Conservation (phyloP, 805 yeast genomes). For the Zygosaccharomyces siamensis region DNA sequence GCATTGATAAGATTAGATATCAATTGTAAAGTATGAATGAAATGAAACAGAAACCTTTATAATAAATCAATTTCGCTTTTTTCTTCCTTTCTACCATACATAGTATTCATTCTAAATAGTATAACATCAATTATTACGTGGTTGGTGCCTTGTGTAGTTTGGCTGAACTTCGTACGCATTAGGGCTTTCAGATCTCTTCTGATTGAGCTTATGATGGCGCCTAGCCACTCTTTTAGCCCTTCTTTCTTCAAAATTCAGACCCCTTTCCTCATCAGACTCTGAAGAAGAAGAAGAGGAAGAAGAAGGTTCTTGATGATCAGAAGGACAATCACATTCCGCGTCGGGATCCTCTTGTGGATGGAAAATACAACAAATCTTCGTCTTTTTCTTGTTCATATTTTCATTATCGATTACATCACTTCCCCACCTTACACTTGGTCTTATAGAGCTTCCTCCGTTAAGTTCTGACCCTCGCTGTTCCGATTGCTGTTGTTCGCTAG, state of each 20-base stretch:
- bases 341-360: slow-evolving; percentile 68
- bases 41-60: neutral
- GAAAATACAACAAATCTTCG: slow-evolving; percentile 85
- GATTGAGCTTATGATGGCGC: slow-evolving; percentile 30
- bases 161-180: slow-evolving; percentile 93
- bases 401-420: slow-evolving; percentile 89
- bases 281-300: slow-evolving; percentile 33
- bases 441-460: slow-evolving; percentile 13
- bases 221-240: slow-evolving; percentile 34
- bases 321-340: slow-evolving; percentile 36
- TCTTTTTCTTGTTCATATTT: slow-evolving; percentile 77
- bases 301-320: slow-evolving; percentile 17
- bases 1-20: slow-evolving; percentile 61
- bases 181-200: slow-evolving; percentile 42
- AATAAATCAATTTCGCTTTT: neutral
- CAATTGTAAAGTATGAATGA: slow-evolving; percentile 12
- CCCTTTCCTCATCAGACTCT: slow-evolving; percentile 40
- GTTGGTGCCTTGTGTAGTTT: slow-evolving; percentile 38
- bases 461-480: neutral
- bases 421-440: slow-evolving; percentile 71
- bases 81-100: neutral
- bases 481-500: slow-evolving; percentile 7
- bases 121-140: slow-evolving; percentile 4
- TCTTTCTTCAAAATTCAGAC: slow-evolving; percentile 32
- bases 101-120: neutral